Base-by-base conservation (phyloP, 495 filamentous ascomycete species). In the Oidiodendron maius region DNA sequence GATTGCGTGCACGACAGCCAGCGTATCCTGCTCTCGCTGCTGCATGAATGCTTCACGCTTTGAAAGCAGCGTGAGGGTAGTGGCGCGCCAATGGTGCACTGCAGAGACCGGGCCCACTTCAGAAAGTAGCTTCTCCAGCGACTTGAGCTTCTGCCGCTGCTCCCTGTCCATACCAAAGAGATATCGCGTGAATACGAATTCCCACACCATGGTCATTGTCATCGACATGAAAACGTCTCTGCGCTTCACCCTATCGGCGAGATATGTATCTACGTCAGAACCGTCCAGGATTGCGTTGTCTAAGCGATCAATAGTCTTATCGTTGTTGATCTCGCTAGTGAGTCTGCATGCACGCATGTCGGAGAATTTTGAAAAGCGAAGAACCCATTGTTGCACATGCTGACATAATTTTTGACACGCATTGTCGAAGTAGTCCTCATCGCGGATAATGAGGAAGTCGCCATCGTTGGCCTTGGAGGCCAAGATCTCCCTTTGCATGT, bases 131-230 rank as follows among this genome's bases (percentile, higher is more conserved):
- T 93, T 95, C 69, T 98, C 93, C 13, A 97, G 79, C 6, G 80
- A 78, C 68, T 97, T 95, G 61, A 98, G 84, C 61, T 95, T 96
- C 66, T 97, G 91, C 21, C 94, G 85, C 61, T 98, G 91, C 61
- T 96, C 93, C 43, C 89, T 78, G 66, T 96, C 91, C 88, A 97
- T 93, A 52, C 94, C 93, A 60, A 98, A 97, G 28, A 98, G 80
- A 61, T 97, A 98, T 47, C 94, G 83, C 10, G 90, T 95, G 65
- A 98, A 98, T 61, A 98, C 82, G 59, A 87, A 95, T 62, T 97
- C 91, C 89, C 89, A 96, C 28, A 97, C 80, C 87, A 98, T 95
- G 37, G 82, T 90, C 89, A 96, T 97, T 53, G 89, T 83, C 55
- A 97, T 86, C 20, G 87, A 90, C 86, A 96, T 95, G 70, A 97